Base-by-base conservation (phyloP, 352 stramenopile species). In the Phytophthora tubulina region DNA sequence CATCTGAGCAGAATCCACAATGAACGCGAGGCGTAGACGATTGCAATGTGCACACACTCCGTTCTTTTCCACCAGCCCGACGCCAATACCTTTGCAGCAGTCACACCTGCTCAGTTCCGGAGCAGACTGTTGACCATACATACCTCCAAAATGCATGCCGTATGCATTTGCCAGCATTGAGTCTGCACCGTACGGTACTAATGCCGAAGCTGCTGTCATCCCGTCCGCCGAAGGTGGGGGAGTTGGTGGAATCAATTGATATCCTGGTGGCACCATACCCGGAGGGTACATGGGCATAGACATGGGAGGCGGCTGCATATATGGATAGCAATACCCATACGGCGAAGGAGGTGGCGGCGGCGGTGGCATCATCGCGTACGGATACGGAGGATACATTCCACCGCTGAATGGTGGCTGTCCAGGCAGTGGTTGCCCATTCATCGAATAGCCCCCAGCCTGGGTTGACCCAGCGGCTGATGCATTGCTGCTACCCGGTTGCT, bases 1-100 rank as follows among this genome's bases (percentile, higher is more conserved):
- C 60, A 93, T 86, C 31, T 87, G 80, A 32, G 80, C 79, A 14
- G 85, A 88, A 38, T 85, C 83, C 15, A 93, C 80, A 70, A 93
- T 91, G 53, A 93, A 91, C 13, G 84, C 85, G 45, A 91, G 82
- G 1, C 77, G 76, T 45, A 93, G 68, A 3, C 85, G 83, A 46
- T 93, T 91, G 67, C 85, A 93, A 63, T 93, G 83, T 11, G 77
- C 78, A 39, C 85, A 93, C 8, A 86, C 71, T 6, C 83, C 85
- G 48, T 93, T 93, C 75, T 90, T 90, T 70, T 93, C 81, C 4
- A 87, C 82, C 27, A 93, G 46, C 3, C 75, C 81, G 14, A 93
- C 83, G 13, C 85, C 80, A 50, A 81, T 63, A 7, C 85, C 83
- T 9, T 74, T 63, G 35, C 85, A 93, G 63, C 72, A 74, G 17